phyloP scores from a whole-genome alignment of 139 green algal species.

The Volvox reticuliferus region DNA sequence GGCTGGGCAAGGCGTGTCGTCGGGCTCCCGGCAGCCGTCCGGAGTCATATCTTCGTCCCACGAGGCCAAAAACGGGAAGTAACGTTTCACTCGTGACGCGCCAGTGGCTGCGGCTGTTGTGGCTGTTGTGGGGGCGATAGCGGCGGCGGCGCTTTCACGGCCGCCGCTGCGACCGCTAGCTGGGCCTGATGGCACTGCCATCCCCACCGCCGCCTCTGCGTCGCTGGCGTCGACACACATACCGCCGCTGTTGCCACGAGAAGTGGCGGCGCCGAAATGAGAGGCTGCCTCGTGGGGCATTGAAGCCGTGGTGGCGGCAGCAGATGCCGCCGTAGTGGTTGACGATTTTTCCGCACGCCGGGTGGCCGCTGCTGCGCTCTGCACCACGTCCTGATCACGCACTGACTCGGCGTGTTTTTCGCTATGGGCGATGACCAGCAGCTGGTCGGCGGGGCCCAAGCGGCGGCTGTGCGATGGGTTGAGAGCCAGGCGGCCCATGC shows the following conservation, averaged over 20 bases:
- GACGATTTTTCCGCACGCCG: neutral
- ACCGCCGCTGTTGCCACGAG: neutral
- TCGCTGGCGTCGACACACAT: neutral
- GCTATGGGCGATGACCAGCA: conserved; percentile 19
- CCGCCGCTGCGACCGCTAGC: neutral
- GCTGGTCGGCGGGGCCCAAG: neutral
- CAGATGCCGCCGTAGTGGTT: neutral
- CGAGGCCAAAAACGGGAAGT: conserved; percentile 9
- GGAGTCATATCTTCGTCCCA: conserved; percentile 29
- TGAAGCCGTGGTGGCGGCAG: neutral
- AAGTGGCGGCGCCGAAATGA: neutral
- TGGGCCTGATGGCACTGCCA: neutral
- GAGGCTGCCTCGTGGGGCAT: neutral
- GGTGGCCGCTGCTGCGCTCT: neutral
- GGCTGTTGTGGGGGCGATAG: neutral
- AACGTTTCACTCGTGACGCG: conserved; percentile 12
- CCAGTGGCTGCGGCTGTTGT: no score
- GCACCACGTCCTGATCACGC: neutral
- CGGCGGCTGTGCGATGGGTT: conserved; percentile 22
- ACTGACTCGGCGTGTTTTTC: neutral
- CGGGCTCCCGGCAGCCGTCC: conserved; percentile 1
- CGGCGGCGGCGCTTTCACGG: neutral
- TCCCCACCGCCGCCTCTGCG: neutral
- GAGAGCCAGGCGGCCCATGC: conserved; percentile 6
- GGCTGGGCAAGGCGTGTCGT: neutral